Evolutionary conservation across 2,329 filamentous ascomycete species (phyloP), one percentile per base, ranked within the genome.

Genomic region (Ceratocystis papillata): DNA sequence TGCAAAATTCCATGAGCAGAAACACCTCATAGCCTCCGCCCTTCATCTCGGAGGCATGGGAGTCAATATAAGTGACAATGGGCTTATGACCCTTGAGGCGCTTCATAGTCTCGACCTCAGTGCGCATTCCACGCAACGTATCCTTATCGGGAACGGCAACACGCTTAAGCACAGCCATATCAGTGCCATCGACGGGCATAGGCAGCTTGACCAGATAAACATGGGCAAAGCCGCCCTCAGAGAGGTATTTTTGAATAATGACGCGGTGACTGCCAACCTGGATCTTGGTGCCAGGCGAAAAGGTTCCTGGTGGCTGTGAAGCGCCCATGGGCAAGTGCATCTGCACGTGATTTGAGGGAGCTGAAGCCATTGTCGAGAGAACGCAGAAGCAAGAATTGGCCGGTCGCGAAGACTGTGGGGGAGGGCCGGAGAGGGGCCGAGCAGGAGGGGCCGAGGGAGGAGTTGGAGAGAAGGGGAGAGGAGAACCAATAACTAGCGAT

Each of bases 41-140:
- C 72, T 89, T 87, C 71, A 97, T 79, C 77, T 97, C 92, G 17
- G 91, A 96, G 46, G 94, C 94, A 77, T 99, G 94, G 70, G 93
- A 97, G 79, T 99, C 94, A 75, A 97, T 92, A 77, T 99, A 99
- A 67, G 88, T 96, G 72, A 99, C 94, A 73, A 99, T 97, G 72
- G 94, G 88, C 69, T 87, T 86, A 81, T 97, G 94, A 67, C 94
- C 94, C 80, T 96, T 96, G 72, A 99, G 82, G 77, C 94, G 92
- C 85, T 99, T 99, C 94, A 99, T 99, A 15, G 94, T 99, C 79
- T 99, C 94, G 71, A 99, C 94, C 80, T 99, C 94, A 70, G 87
- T 97, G 76, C 94, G 87, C 94, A 99, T 97, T 76, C 89, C 92
- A 69, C 90, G 89, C 77, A 99, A 80, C 67, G 93, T 85, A 70